Evolutionary conservation across 208 protist species (phyloP).

Genomic region (Trypanosoma cruzi): DNA sequence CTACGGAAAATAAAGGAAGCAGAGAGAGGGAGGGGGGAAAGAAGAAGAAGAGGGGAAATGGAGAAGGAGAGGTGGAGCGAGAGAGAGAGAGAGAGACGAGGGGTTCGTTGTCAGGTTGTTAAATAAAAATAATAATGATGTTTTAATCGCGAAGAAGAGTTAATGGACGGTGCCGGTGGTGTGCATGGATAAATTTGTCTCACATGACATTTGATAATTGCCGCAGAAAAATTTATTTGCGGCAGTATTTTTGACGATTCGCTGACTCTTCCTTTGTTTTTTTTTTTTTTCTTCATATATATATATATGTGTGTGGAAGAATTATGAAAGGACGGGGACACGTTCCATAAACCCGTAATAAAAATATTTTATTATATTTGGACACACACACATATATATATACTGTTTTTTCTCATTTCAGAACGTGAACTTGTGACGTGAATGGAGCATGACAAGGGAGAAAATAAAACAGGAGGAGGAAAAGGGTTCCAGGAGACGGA

Average conservation of each 20-base stretch:
- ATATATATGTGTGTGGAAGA: neutral
- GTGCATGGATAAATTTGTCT: neutral
- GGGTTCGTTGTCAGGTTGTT: neutral
- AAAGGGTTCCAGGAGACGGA: too few relatives aligned
- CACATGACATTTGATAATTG: too few relatives aligned
- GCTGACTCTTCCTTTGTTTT: neutral
- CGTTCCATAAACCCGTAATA: too few relatives aligned
- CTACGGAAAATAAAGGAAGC: neutral
- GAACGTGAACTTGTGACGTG: too few relatives aligned
- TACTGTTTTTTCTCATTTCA: too few relatives aligned
- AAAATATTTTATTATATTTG: too few relatives aligned
- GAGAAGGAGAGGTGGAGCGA: neutral
- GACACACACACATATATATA: too few relatives aligned
- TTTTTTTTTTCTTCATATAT: neutral
- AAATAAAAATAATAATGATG: neutral
- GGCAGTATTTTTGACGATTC: too few relatives aligned
- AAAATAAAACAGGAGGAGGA: too few relatives aligned
- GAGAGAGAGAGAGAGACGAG: neutral
- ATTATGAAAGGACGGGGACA: too few relatives aligned
- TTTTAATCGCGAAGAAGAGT: neutral
- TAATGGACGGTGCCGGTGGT: neutral
- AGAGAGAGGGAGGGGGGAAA: neutral
- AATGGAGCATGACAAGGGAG: too few relatives aligned
- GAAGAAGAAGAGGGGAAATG: neutral
- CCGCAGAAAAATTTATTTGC: too few relatives aligned